These are phyloP conservation scores for Santalum album DNA, from an alignment of 164 flowering plant species.

Conservation along the genomic window DNA sequence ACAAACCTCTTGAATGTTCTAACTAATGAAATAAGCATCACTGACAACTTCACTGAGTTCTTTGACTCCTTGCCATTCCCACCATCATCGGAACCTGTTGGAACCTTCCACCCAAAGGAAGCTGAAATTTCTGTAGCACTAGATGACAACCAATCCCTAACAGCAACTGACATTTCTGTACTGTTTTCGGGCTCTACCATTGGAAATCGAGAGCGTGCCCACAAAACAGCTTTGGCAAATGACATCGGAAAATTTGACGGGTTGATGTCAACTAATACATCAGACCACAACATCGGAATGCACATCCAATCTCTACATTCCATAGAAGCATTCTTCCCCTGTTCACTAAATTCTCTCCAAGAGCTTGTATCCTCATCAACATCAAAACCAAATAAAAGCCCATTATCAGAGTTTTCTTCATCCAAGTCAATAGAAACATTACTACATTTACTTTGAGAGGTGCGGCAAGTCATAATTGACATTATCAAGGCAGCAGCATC, in stretches of 20 bases:
- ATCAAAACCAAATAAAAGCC: slow-evolving; percentile 21
- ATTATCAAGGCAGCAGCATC: slow-evolving; percentile 72
- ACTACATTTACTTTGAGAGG: slow-evolving; percentile 11
- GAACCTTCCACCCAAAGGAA: slow-evolving; percentile 68
- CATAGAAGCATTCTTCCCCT: slow-evolving; percentile 37
- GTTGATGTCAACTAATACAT: slow-evolving; percentile 58
- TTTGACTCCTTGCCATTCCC: slow-evolving; percentile 53
- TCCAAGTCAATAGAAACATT: slow-evolving; percentile 18
- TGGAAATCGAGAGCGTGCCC: slow-evolving; percentile 80
- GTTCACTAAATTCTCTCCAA: slow-evolving; percentile 64
- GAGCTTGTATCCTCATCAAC: slow-evolving; percentile 49
- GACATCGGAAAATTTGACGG: slow-evolving; percentile 60
- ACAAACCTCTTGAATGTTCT: slow-evolving; percentile 68
- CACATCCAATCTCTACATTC: slow-evolving; percentile 84
- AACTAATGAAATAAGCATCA: slow-evolving; percentile 45
- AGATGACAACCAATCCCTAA: slow-evolving; percentile 53
- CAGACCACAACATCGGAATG: slow-evolving; percentile 85
- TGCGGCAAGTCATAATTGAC: slow-evolving; percentile 23
- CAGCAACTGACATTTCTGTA: slow-evolving; percentile 38
- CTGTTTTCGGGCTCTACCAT: slow-evolving; percentile 56
- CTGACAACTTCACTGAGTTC: slow-evolving; percentile 55
- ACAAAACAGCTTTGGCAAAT: slow-evolving; percentile 74
- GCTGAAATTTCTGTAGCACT: slow-evolving; percentile 42
- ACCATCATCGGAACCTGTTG: slow-evolving; percentile 88
- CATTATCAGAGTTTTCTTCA: slow-evolving; percentile 42